Evolutionary conservation across 305 asterid species (phyloP).

Genomic region (Fraxinus albicans): DNA sequence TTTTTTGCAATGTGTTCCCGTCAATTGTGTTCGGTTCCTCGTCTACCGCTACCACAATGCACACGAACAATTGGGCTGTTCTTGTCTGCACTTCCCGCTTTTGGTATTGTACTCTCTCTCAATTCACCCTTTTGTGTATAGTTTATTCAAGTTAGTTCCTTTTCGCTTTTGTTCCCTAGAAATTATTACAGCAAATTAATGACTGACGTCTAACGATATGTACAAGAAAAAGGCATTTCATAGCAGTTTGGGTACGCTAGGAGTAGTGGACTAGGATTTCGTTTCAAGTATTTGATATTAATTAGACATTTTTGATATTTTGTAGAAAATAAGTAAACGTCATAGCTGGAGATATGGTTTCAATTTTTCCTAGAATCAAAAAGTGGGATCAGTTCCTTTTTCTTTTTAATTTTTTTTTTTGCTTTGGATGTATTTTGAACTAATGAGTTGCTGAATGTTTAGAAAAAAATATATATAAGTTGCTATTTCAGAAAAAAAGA

Average conservation of each 20-base stretch:
- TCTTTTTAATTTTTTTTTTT: not conserved
- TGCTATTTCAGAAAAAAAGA: not conserved
- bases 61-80: constrained; percentile 93
- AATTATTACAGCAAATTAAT: not conserved
- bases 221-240: not conserved
- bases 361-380: not conserved
- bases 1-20: constrained; percentile 33
- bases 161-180: not conserved
- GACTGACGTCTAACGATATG: not conserved
- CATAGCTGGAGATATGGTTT: not conserved
- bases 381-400: not conserved
- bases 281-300: not conserved
- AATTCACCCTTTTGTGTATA: not conserved
- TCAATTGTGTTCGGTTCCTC: constrained; percentile 38
- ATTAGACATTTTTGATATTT: not conserved
- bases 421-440: not conserved
- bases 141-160: constrained; percentile 9
- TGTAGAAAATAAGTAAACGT: not conserved
- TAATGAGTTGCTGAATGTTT: not conserved
- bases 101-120: constrained; percentile 50
- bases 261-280: not conserved
- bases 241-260: not conserved
- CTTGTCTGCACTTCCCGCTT: constrained; percentile 95
- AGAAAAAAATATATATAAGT: not conserved
- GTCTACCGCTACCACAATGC: constrained; percentile 61